Conservation (phyloP, 129 eudicot species). For the Helianthus annuus region DNA sequence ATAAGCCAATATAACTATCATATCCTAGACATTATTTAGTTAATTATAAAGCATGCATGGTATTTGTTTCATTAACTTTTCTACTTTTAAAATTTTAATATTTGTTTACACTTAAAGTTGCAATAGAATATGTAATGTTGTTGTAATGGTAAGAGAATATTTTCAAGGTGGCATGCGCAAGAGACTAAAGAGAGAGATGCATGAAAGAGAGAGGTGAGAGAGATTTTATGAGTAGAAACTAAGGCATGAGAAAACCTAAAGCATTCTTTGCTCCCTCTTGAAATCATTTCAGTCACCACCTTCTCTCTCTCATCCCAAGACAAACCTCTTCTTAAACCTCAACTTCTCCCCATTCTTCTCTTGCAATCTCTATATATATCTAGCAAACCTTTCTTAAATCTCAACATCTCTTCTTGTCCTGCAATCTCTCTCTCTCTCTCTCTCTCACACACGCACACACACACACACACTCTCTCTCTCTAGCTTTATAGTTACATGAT, state of each 20-base stretch:
- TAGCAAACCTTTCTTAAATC: slow-evolving; percentile 46
- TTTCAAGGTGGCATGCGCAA: slow-evolving; percentile 23
- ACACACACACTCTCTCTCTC: not conserved
- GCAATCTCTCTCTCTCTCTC: slow-evolving; percentile 9
- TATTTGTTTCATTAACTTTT: slow-evolving; percentile 14
- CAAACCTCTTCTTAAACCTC: slow-evolving; percentile 43
- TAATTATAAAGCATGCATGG: slow-evolving; percentile 22
- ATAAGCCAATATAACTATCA: slow-evolving; percentile 41
- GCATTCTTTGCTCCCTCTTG: slow-evolving; percentile 51
- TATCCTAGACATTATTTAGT: slow-evolving; percentile 8
- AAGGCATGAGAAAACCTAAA: slow-evolving; percentile 76
- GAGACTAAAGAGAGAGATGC: slow-evolving; percentile 7
- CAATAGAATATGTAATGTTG: not conserved
- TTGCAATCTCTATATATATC: slow-evolving; percentile 32
- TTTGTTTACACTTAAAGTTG: slow-evolving; percentile 1
- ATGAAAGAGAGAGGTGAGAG: not conserved
- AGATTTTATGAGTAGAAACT: slow-evolving; percentile 50
- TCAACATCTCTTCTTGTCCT: slow-evolving; percentile 28
- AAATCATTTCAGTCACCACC: slow-evolving; percentile 61
- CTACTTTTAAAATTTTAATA: not conserved
- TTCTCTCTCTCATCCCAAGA: slow-evolving; percentile 46
- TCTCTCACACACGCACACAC: not conserved
- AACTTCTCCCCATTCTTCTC: slow-evolving; percentile 25
- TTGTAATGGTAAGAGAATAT: slow-evolving; percentile 10
- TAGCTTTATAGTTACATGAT: not conserved